phyloP scores from a whole-genome alignment of 1,284 basidiomycete genomes.

The Tilletia indica region DNA sequence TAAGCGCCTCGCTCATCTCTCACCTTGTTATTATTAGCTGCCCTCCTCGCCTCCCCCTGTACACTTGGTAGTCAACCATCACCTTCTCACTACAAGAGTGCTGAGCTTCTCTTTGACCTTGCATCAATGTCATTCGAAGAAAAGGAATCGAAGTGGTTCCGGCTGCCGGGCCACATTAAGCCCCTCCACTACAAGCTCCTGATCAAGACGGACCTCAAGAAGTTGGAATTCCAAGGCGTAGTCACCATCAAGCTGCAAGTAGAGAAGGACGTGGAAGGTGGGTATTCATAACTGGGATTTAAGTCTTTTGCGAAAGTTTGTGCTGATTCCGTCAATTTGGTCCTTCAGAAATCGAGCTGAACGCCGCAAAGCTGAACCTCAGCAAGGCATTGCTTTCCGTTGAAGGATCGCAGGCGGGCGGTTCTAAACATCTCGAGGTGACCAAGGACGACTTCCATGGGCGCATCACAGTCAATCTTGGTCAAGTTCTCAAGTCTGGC shows the following conservation, averaged over 20 bases:
- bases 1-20: too few relatives aligned
- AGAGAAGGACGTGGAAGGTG: slow-evolving; percentile 61
- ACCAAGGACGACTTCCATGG: slow-evolving; percentile 46
- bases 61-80: too few relatives aligned
- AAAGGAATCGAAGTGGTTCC: slow-evolving; percentile 57
- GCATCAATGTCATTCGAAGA: too few relatives aligned
- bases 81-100: too few relatives aligned
- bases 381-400: slow-evolving; percentile 66
- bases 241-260: slow-evolving; percentile 75
- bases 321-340: too few relatives aligned
- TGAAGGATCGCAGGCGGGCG: slow-evolving; percentile 62
- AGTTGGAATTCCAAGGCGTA: slow-evolving; percentile 70
- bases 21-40: too few relatives aligned
- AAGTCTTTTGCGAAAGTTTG: too few relatives aligned
- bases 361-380: slow-evolving; percentile 65
- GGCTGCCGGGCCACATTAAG: slow-evolving; percentile 71
- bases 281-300: slow-evolving; percentile 53
- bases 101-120: too few relatives aligned
- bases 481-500: not conserved
- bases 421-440: slow-evolving; percentile 59
- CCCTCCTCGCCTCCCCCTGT: too few relatives aligned
- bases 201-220: slow-evolving; percentile 72
- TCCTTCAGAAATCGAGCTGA: slow-evolving; percentile 42
- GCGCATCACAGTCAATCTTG: slow-evolving; percentile 9
- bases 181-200: slow-evolving; percentile 76